Conservation (phyloP, 2,329 filamentous ascomycete species). For the Sporothrix pallida region DNA sequence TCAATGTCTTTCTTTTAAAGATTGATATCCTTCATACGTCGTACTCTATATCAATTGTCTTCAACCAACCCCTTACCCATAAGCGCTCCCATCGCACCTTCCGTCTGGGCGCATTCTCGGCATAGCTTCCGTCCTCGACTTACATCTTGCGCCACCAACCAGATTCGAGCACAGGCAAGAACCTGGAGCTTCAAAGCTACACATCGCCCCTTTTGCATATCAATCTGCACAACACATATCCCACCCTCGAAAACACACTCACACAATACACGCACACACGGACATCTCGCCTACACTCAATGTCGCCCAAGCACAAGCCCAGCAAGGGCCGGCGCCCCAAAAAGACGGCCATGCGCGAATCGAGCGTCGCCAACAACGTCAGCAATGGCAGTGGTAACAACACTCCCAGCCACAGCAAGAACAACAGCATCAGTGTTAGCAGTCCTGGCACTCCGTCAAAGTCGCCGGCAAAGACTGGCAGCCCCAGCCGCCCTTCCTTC, state of each 20-base stretch:
- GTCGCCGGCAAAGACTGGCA: background rate
- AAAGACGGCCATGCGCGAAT: constrained; percentile 27
- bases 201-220: background rate
- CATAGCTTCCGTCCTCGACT: background rate
- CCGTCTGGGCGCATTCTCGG: background rate
- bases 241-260: too few species aligned
- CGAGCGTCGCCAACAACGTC: background rate
- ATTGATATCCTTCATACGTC: background rate
- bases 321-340: constrained; percentile 23
- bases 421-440: background rate
- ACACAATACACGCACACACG: background rate
- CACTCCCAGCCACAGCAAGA: background rate
- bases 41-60: background rate
- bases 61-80: background rate
- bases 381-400: background rate
- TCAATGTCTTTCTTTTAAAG: too few species aligned
- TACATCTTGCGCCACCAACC: constrained; percentile 16
- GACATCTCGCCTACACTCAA: background rate
- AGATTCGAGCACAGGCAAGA: background rate
- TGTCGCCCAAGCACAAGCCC: constrained; percentile 30
- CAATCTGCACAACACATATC: background rate
- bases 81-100: background rate
- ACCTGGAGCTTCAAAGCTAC: background rate
- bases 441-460: too few species aligned
- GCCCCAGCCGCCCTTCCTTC: background rate